Evolutionary conservation across 257 asterid species (phyloP), one percentile per base, ranked within the genome.

Genomic region (Jacaranda mimosifolia): DNA sequence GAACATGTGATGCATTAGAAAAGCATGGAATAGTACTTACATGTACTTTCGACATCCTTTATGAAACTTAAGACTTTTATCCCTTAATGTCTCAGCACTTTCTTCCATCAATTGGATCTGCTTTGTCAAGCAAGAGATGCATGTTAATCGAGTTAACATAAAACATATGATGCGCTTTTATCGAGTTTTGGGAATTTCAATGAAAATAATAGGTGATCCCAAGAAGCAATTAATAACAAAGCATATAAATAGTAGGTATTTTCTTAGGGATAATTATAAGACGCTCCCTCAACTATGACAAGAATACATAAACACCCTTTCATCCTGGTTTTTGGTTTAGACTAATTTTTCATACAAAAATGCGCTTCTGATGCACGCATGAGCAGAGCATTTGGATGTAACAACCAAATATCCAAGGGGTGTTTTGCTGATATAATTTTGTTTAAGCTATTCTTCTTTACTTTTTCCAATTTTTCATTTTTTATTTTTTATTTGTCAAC

Each of bases 51-150:
- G 92, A 80, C 94, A 90, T 74, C 98, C 97, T 91, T 95, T 93
- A 83, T 89, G 93, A 80, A 93, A 92, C 87, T 93, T 95, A 68
- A 91, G 82, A 67, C 98, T 86, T 85, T 92, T 88, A 55, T 93
- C 98, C 76, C 96, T 87, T 81, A 95, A 65, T 67, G 80, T 83
- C 77, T 95, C 99, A 19, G 96, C 96, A 82, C 83, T 87, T 82
- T 95, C 99, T 87, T 95, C 99, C 96, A 93, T 78, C 82, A 88
- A 79, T 68, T 93, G 99, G 85, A 95, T 87, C 99, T 95, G 96
- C 84, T 64, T 81, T 60, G 77, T 67, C 82, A 86, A 80, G 68
- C 53, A 84, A 68, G 73, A 55, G 55, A 64, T 75, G 77, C 51
- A 68, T 69, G 81, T 76, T 70, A 74, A 77, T 56, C 77, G 75